Percentiles rank a stretch among this genome's conserved stretches.
These are phyloP conservation scores for Verticillium longisporum DNA, from an alignment of 2,329 filamentous ascomycete genomes.

Conservation along the genomic window DNA sequence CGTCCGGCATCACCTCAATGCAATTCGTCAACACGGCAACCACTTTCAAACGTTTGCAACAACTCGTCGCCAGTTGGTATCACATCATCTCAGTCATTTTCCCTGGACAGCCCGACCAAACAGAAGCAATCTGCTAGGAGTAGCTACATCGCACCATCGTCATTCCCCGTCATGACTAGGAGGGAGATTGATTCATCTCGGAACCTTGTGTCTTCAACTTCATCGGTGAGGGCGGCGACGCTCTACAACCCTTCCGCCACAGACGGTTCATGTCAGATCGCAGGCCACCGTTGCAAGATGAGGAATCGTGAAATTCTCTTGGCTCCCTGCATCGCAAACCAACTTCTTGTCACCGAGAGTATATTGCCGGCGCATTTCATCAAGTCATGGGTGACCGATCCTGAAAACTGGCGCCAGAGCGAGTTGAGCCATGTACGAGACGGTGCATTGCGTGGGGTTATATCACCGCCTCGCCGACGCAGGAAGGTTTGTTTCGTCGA, in stretches of 20 bases:
- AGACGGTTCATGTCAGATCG: constrained; percentile 12
- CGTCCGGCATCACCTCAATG: background rate
- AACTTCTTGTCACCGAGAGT: constrained; percentile 26
- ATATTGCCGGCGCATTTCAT: constrained; percentile 37
- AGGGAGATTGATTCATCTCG: background rate
- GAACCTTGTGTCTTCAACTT: background rate
- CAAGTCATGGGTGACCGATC: constrained; percentile 21
- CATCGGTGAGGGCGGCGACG: background rate
- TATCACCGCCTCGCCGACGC: background rate
- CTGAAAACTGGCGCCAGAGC: constrained; percentile 24
- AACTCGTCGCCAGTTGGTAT: background rate
- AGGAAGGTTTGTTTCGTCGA: constrained; percentile 30
- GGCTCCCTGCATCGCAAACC: constrained; percentile 30
- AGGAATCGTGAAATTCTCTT: constrained; percentile 30
- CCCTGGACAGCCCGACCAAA: background rate
- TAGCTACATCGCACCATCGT: background rate
- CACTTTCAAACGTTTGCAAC: background rate
- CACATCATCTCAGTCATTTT: background rate
- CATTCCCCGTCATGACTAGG: background rate
- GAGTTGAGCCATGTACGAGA: background rate
- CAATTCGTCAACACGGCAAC: background rate
- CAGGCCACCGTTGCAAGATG: constrained; percentile 28
- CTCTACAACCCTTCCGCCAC: background rate
- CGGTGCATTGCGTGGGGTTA: background rate
- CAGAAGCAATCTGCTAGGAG: background rate